phyloP scores from a whole-genome alignment of 352 stramenopile genomes.

The Hyaloperonospora arabidopsidis region DNA sequence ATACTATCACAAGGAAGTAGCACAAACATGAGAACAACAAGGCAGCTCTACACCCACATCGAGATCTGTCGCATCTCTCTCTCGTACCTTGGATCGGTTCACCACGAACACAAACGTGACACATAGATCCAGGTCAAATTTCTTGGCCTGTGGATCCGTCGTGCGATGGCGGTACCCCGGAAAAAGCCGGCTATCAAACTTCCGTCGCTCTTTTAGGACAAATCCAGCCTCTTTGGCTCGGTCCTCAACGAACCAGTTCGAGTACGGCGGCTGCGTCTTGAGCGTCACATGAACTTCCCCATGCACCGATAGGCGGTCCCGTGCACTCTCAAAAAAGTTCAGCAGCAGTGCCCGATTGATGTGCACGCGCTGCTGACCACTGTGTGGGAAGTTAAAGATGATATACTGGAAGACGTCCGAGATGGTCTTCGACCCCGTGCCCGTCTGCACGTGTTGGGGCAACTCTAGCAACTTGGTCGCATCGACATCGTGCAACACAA shows the following conservation, averaged over 20 bases:
- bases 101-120: slow-evolving; percentile 84
- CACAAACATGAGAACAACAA: slow-evolving; percentile 7
- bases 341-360: slow-evolving; percentile 73
- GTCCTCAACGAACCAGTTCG: slow-evolving; percentile 83
- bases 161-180: slow-evolving; percentile 84
- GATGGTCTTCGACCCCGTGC: slow-evolving; percentile 16
- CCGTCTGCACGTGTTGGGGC: slow-evolving; percentile 24
- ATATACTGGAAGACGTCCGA: slow-evolving; percentile 72
- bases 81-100: slow-evolving; percentile 62
- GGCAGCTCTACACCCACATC: background rate
- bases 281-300: slow-evolving; percentile 81
- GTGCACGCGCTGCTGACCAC: slow-evolving; percentile 80
- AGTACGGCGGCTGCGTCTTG: slow-evolving; percentile 82
- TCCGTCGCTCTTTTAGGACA: slow-evolving; percentile 66
- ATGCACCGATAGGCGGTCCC: slow-evolving; percentile 38
- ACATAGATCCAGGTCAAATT: slow-evolving; percentile 76
- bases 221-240: slow-evolving; percentile 63
- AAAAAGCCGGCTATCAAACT: slow-evolving; percentile 67
- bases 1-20: slow-evolving; percentile 15
- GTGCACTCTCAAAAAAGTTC: slow-evolving; percentile 82
- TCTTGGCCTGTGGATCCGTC: slow-evolving; percentile 78
- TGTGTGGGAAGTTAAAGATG: slow-evolving; percentile 88
- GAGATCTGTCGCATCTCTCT: no score
- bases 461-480: slow-evolving; percentile 68
- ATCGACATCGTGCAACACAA: slow-evolving; percentile 73